Evolutionary conservation across 768 basidiomycete species (phyloP).

Genomic region (Serendipita vermifera): DNA sequence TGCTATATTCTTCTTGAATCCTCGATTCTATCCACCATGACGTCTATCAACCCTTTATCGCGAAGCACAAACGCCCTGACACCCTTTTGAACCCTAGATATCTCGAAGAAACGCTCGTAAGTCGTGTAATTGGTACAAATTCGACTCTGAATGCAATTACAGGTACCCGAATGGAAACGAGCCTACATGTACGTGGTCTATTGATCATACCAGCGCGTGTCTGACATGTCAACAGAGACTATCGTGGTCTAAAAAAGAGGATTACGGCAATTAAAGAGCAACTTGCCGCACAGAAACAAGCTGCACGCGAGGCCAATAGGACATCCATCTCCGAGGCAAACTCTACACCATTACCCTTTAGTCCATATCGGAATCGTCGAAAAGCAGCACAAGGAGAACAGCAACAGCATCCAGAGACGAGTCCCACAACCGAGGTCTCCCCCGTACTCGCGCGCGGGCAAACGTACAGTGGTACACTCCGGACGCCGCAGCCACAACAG

Average conservation of each 20-base stretch:
- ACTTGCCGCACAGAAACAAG: not conserved
- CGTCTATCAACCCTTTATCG: not conserved
- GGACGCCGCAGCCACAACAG: too few relatives aligned
- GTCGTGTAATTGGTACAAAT: not conserved
- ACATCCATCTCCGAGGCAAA: too few relatives aligned
- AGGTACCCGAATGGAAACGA: slow-evolving; percentile 67
- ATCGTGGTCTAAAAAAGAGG: slow-evolving; percentile 53
- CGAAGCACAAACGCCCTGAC: not conserved
- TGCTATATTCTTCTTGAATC: not conserved
- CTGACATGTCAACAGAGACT: slow-evolving; percentile 38
- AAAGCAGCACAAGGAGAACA: too few relatives aligned
- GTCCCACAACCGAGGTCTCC: too few relatives aligned
- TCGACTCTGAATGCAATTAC: not conserved
- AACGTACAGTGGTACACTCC: too few relatives aligned
- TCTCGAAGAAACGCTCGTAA: slow-evolving; percentile 55
- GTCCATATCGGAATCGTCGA: too few relatives aligned
- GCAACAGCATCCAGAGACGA: too few relatives aligned
- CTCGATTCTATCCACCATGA: not conserved
- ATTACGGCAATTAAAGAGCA: slow-evolving; percentile 37
- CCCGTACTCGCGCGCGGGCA: too few relatives aligned
- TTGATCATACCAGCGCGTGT: not conserved
- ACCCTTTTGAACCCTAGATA: slow-evolving; percentile 30
- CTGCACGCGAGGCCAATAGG: too few relatives aligned
- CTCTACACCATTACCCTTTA: too few relatives aligned
- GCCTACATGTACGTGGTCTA: slow-evolving; percentile 44